Evolutionary conservation across 1,139 yeast genomes (phyloP).

Genomic region (Scheffersomyces illinoinensis): DNA sequence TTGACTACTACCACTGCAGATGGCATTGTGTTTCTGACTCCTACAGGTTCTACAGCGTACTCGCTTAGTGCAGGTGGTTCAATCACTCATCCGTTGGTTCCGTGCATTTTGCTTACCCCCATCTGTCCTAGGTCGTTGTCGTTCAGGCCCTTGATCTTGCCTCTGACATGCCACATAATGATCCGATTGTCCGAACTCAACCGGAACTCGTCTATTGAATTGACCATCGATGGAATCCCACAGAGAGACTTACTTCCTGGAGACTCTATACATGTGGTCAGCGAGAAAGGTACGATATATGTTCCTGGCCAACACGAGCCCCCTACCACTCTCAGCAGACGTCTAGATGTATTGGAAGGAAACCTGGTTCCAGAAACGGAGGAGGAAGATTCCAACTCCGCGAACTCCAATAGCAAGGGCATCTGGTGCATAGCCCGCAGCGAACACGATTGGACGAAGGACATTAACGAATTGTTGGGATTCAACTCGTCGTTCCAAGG

Average conservation of each 20-base stretch:
- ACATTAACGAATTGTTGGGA: slow-evolving; percentile 83
- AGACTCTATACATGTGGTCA: slow-evolving; percentile 73
- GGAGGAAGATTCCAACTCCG: slow-evolving; percentile 8
- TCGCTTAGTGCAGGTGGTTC: slow-evolving; percentile 90
- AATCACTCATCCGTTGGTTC: slow-evolving; percentile 85
- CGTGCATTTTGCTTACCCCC: slow-evolving; percentile 81
- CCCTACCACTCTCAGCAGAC: slow-evolving; percentile 8
- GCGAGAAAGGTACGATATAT: slow-evolving; percentile 57
- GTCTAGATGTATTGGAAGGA: slow-evolving; percentile 2
- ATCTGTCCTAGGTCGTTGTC: slow-evolving; percentile 88
- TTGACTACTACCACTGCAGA: slow-evolving; percentile 91
- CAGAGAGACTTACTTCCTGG: slow-evolving; percentile 70
- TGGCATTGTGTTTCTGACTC: slow-evolving; percentile 82
- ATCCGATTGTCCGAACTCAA: slow-evolving; percentile 60
- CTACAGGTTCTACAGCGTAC: slow-evolving; percentile 95
- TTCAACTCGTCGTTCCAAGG: slow-evolving; percentile 78
- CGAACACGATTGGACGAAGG: slow-evolving; percentile 88
- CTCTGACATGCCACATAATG: slow-evolving; percentile 68
- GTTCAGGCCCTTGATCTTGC: slow-evolving; percentile 82
- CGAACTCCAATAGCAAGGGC: slow-evolving; percentile 40
- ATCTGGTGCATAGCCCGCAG: slow-evolving; percentile 87
- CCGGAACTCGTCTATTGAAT: slow-evolving; percentile 46
- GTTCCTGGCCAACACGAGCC: slow-evolving; percentile 34
- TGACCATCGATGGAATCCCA: slow-evolving; percentile 80
- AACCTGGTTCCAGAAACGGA: slow-evolving; percentile 1